Evolutionary conservation across 164 flowering plant species (phyloP).

Genomic region (Umbilicus rupestris): DNA sequence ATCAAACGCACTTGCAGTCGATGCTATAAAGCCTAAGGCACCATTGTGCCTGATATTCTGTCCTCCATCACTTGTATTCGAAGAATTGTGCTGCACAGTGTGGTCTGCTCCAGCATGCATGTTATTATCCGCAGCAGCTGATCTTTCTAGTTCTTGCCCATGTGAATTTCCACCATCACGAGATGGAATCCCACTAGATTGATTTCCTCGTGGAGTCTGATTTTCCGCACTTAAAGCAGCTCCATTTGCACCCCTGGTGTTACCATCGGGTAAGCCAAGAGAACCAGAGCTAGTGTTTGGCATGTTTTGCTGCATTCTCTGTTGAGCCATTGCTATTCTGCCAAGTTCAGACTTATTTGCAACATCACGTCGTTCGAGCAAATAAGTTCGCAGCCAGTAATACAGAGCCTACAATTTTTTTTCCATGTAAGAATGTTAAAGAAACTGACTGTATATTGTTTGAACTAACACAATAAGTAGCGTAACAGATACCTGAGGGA

Average conservation of each 20-base stretch:
- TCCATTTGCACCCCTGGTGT: constrained; percentile 46
- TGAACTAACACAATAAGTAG: background rate
- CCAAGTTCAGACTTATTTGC: constrained; percentile 81
- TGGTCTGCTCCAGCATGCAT: constrained; percentile 54
- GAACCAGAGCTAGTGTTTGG: constrained; percentile 31
- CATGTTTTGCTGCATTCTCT: constrained; percentile 76
- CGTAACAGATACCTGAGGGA: constrained; percentile 66
- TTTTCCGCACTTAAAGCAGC: constrained; percentile 33
- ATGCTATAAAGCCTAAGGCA: constrained; percentile 54
- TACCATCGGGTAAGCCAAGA: constrained; percentile 48
- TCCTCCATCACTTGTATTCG: constrained; percentile 48
- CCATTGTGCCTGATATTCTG: constrained; percentile 61
- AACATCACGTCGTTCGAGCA: constrained; percentile 96
- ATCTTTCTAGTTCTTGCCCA: constrained; percentile 76
- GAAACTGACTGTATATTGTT: background rate
- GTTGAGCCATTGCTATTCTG: constrained; percentile 79
- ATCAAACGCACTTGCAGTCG: constrained; percentile 94
- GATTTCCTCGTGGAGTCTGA: constrained; percentile 60
- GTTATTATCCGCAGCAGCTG: constrained; percentile 45
- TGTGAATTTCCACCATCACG: constrained; percentile 78
- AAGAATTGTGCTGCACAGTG: constrained; percentile 49
- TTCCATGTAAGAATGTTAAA: background rate
- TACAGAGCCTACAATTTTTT: constrained; percentile 58
- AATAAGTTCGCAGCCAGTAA: constrained; percentile 97
- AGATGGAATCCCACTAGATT: constrained; percentile 43